Evolutionary conservation across 192 early-diverging fungal genomes (phyloP).

Genomic region (Coemansia biformis): DNA sequence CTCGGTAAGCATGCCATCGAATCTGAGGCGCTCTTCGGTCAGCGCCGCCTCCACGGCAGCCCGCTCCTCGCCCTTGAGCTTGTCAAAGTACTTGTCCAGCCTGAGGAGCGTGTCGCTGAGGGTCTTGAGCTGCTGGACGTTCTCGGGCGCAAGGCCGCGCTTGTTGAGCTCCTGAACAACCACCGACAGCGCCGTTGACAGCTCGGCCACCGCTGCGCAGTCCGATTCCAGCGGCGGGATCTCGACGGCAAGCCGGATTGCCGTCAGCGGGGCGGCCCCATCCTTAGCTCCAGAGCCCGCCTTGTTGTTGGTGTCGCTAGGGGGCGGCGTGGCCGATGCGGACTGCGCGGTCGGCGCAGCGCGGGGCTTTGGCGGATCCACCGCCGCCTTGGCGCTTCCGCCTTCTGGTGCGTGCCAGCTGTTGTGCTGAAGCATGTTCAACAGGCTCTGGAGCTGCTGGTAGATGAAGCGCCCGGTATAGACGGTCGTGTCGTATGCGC

Average conservation of each 20-base stretch:
- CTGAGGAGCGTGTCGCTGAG: slow-evolving; percentile 50
- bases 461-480: slow-evolving; percentile 45
- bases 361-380: slow-evolving; percentile 1
- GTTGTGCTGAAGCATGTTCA: slow-evolving; percentile 50
- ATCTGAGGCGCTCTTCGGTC: slow-evolving; percentile 55
- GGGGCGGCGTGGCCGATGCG: too few relatives aligned
- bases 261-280: too few relatives aligned
- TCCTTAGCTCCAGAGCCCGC: too few relatives aligned
- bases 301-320: too few relatives aligned
- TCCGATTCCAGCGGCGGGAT: slow-evolving; percentile 40
- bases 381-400: slow-evolving; percentile 5
- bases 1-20: slow-evolving; percentile 49
- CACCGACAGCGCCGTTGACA: slow-evolving; percentile 26
- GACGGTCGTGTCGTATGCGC: slow-evolving; percentile 52
- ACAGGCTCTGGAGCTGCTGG: slow-evolving; percentile 48
- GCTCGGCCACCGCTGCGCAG: slow-evolving; percentile 24
- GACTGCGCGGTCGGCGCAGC: not conserved
- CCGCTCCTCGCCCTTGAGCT: slow-evolving; percentile 43
- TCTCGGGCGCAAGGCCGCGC: slow-evolving; percentile 30
- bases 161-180: slow-evolving; percentile 38
- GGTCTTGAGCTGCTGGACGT: slow-evolving; percentile 34
- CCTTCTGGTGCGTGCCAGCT: slow-evolving; percentile 39
- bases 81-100: slow-evolving; percentile 50
- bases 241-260: slow-evolving; percentile 16
- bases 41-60: slow-evolving; percentile 55